Percentiles rank a stretch among this genome's conserved stretches.
Evolutionary conservation across 108 stramenopile species (phyloP).

Genomic region (Chaetoceros tenuissimus): DNA sequence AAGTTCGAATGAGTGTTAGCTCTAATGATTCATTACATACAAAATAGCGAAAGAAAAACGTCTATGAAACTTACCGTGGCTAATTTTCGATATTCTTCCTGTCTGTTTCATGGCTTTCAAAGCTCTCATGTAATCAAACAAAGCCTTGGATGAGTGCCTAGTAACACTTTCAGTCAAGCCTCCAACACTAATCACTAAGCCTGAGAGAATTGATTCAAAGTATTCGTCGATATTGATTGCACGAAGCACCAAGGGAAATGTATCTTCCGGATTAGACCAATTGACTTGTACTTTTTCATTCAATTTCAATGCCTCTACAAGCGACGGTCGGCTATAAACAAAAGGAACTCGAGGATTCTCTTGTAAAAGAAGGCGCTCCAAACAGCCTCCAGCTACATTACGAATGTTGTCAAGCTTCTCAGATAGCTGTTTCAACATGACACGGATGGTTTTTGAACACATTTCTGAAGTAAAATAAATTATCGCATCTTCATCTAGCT

Average conservation of each 20-base stretch:
- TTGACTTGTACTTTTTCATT: conserved; percentile 8
- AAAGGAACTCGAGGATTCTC: conserved; percentile 40
- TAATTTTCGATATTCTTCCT: conserved; percentile 25
- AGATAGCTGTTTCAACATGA: conserved; percentile 76
- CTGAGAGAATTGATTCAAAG: conserved; percentile 60
- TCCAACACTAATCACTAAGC: conserved; percentile 89
- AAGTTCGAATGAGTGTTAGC: too few relatives aligned
- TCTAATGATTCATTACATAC: neutral
- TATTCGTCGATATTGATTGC: conserved; percentile 64
- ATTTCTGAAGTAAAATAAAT: conserved; percentile 25
- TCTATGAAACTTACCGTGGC: conserved; percentile 19
- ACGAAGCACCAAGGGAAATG: conserved; percentile 66
- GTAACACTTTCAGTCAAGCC: conserved; percentile 85
- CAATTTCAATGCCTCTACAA: conserved; percentile 12
- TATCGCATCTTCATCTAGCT: neutral
- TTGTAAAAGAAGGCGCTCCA: conserved; percentile 42
- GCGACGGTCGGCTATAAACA: conserved; percentile 6
- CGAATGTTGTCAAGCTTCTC: conserved; percentile 93
- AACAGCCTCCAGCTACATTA: conserved; percentile 64
- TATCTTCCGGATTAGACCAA: conserved; percentile 46
- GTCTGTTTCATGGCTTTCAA: conserved; percentile 27
- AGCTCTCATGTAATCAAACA: conserved; percentile 67
- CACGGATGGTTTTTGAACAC: conserved; percentile 38
- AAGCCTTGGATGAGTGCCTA: conserved; percentile 55
- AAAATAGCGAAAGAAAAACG: conserved; percentile 2